Evolutionary conservation across 345 rosid species (phyloP), one percentile per base, ranked within the genome.

Genomic region (Citrus trifoliata): DNA sequence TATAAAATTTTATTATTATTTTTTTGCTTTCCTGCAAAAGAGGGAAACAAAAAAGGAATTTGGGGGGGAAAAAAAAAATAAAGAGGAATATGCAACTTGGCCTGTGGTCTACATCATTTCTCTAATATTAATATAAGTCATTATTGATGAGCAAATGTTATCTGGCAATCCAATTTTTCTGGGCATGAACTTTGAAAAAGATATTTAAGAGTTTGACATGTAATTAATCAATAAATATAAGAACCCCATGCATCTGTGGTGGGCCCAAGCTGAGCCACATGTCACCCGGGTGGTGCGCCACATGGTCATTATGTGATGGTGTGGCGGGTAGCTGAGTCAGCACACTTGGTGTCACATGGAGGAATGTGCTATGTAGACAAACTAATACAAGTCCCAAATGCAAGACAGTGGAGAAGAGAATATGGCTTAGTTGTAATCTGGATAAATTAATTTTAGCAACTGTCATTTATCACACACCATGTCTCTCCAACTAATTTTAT

Each of bases 401-500:
- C 70, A 70, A 60, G 79, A 76, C 77, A 46, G 65, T 48, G 65
- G 71, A 30, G 72, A 48, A 7, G 28, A 51, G 79, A 75, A 78
- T 65, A 71, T 77, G 73, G 83, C 81, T 61, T 81, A 74, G 85
- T 80, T 78, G 78, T 59, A 69, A 48, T 7, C 58, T 60, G 60
- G 13, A 82, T 80, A 68, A 74, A 80, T 62, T 59, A 33, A 16
- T 67, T 22, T 67, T 68, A 53, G 32, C 48, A 75, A 61, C 19
- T 24, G 14, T 62, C 71, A 4, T 67, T 68, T 37, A 56, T 63
- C 63, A 33, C 75, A 58, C 69, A 4, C 37, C 82, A 65, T 67
- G 48, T 79, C 81, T 48, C 63, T 81, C 81, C 78, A 79, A 83
- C 86, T 71, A 83, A 81, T 74, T 67, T 60, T 79, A 69, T 79